phyloP scores from a whole-genome alignment of 768 basidiomycete genomes.

The Paxillus ammoniavirescens region DNA sequence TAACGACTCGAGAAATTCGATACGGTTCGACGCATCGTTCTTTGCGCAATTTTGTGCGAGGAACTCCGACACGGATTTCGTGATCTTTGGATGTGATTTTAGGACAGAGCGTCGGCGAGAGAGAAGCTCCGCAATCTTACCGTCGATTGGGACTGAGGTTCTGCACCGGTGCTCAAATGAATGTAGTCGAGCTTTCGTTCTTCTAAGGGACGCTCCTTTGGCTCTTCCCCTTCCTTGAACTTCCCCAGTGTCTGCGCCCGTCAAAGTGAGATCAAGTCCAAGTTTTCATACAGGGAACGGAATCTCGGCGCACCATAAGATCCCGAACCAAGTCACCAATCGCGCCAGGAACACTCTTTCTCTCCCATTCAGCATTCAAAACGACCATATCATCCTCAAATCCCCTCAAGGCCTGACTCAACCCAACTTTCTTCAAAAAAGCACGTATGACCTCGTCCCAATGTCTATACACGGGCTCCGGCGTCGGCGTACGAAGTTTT shows the following conservation, averaged over 20 bases:
- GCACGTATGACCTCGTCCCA: conserved; percentile 60
- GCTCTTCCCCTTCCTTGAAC: conserved; percentile 27
- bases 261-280: neutral
- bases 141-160: conserved; percentile 54
- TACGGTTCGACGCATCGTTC: conserved; percentile 74
- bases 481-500: conserved; percentile 31
- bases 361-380: conserved; percentile 67
- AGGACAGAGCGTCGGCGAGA: neutral
- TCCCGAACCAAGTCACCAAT: conserved; percentile 49
- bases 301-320: conserved; percentile 43
- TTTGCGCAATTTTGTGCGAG: conserved; percentile 68
- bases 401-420: conserved; percentile 58
- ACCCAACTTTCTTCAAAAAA: conserved; percentile 54
- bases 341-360: conserved; percentile 52
- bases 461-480: conserved; percentile 49
- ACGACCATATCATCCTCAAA: conserved; percentile 72
- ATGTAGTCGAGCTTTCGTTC: conserved; percentile 68
- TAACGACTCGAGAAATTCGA: conserved; percentile 66
- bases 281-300: neutral
- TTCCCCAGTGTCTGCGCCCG: conserved; percentile 26
- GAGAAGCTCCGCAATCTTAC: conserved; percentile 40
- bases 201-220: conserved; percentile 44
- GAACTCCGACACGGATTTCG: conserved; percentile 68
- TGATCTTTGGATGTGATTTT: conserved; percentile 44
- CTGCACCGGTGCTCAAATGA: conserved; percentile 43